Evolutionary conservation across 2,329 filamentous ascomycete species (phyloP).

Genomic region (Raffaelea arxii): DNA sequence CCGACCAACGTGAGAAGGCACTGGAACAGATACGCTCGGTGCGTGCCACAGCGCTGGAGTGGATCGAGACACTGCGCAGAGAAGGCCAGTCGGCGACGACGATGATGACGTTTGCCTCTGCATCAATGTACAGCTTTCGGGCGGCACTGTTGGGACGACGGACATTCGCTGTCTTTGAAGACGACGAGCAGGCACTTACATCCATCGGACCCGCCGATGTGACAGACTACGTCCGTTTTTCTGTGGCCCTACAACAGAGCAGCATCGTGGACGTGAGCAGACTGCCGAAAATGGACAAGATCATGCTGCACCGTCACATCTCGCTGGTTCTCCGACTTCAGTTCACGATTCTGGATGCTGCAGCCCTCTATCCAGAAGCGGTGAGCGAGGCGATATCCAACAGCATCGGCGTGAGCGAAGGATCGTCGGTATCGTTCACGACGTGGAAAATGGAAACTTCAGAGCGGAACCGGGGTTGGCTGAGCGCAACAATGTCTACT

Average conservation of each 20-base stretch:
- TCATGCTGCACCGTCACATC: background rate
- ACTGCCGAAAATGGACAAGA: background rate
- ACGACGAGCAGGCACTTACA: background rate
- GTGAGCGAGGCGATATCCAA: background rate
- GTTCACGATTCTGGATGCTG: background rate
- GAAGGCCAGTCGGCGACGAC: conserved; percentile 29
- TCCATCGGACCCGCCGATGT: background rate
- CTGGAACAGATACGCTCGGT: conserved; percentile 27
- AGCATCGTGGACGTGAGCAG: background rate
- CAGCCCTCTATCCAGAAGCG: background rate
- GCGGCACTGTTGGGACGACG: conserved; percentile 45
- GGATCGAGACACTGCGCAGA: conserved; percentile 36
- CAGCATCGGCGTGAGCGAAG: background rate
- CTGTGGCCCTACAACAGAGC: conserved; percentile 9
- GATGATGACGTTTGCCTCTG: conserved; percentile 23
- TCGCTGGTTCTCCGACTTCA: background rate
- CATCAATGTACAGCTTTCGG: conserved; percentile 37
- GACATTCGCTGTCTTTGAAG: conserved; percentile 19
- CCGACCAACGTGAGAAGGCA: conserved; percentile 11
- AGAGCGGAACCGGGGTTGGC: conserved; percentile 2
- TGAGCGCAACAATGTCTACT: background rate
- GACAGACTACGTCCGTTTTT: background rate
- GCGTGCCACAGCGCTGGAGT: conserved; percentile 33
- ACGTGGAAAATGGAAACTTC: no score
- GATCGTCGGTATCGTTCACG: background rate